Conservation (phyloP, 441 rosid species). For the Adansonia rubrostipa region DNA sequence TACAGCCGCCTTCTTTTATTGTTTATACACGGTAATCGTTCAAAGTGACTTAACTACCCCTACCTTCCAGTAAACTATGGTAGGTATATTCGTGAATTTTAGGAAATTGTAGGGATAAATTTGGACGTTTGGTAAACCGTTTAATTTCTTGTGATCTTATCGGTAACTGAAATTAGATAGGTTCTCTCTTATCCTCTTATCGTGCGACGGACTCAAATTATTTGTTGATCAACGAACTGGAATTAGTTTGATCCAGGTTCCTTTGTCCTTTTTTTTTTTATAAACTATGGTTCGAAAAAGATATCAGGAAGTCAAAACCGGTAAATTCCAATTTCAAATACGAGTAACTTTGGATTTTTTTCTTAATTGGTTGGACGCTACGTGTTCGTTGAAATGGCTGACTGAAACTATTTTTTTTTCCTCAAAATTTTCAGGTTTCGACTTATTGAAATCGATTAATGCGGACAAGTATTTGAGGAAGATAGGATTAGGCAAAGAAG, state of each 20-base stretch:
- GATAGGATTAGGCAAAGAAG: slow-evolving; percentile 73
- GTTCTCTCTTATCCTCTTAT: no score
- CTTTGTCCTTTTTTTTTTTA: no score
- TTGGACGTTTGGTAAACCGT: not conserved
- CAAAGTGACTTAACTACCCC: slow-evolving; percentile 14
- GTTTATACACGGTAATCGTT: not conserved
- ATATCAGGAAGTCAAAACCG: no score
- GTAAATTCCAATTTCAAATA: no score
- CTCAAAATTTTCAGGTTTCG: slow-evolving; percentile 45
- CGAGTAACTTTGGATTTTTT: no score
- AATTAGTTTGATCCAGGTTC: no score
- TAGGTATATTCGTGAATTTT: not conserved
- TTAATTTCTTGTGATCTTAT: not conserved
- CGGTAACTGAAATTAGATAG: not conserved
- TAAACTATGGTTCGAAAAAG: no score
- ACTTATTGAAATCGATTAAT: slow-evolving; percentile 53
- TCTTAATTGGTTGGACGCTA: no score
- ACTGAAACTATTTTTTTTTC: not conserved
- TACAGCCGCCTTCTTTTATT: not conserved
- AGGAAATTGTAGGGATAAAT: not conserved
- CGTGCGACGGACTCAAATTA: not conserved
- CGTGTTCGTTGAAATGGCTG: no score
- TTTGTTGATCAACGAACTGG: not conserved
- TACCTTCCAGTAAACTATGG: not conserved
- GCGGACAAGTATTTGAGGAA: slow-evolving; percentile 63